phyloP scores from a whole-genome alignment of 495 filamentous ascomycete genomes.

The Penicillium subrubescens region DNA sequence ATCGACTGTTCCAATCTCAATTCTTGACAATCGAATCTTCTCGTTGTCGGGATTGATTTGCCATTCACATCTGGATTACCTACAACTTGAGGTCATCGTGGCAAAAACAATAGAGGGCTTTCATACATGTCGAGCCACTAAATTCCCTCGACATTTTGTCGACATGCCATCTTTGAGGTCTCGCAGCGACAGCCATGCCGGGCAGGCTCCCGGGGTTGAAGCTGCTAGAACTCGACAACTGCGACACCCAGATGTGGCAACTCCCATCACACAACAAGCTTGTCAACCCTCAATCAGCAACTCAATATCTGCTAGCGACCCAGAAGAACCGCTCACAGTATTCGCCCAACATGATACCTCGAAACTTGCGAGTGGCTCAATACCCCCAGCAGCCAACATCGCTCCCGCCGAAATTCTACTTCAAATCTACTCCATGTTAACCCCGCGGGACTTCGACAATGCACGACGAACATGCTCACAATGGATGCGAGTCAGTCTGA shows the following conservation, averaged over 20 bases:
- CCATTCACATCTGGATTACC: background rate
- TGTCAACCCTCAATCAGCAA: background rate
- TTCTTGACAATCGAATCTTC: background rate
- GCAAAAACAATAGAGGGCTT: background rate
- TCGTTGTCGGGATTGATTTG: background rate
- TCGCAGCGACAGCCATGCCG: conserved; percentile 10
- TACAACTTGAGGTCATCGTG: background rate
- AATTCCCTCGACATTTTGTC: conserved; percentile 2
- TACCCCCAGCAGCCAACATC: conserved; percentile 34
- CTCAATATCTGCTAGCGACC: background rate
- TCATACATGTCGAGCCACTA: conserved; percentile 5
- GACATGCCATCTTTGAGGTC: conserved; percentile 27
- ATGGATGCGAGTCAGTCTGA: conserved; percentile 68
- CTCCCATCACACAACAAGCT: background rate
- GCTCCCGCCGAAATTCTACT: conserved; percentile 66
- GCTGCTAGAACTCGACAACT: background rate
- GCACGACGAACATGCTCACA: conserved; percentile 64
- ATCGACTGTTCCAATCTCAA: background rate
- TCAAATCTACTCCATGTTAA: conserved; percentile 56
- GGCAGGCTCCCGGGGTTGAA: conserved; percentile 3
- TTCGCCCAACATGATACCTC: conserved; percentile 1
- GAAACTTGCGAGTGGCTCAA: background rate
- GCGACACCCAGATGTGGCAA: background rate
- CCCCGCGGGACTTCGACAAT: conserved; percentile 64
- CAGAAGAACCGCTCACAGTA: background rate